Conservation (phyloP, 2,329 filamentous ascomycete species). For the Curvularia lunata region DNA sequence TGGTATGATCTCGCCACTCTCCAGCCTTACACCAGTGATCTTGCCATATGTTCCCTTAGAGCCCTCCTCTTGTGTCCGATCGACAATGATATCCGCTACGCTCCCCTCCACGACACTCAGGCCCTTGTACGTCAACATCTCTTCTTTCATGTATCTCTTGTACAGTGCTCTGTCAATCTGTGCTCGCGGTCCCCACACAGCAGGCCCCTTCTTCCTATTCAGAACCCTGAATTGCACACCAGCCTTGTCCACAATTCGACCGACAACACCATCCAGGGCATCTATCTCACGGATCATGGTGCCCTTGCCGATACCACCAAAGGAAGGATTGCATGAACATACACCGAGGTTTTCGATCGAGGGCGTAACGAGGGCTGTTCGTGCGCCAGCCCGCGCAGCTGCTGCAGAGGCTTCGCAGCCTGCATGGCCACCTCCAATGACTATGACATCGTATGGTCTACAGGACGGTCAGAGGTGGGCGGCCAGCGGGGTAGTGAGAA, state of each 20-base stretch:
- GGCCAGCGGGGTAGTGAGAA: neutral
- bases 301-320: constrained; percentile 98
- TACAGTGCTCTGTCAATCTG: constrained; percentile 94
- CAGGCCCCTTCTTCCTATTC: constrained; percentile 88
- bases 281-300: constrained; percentile 96
- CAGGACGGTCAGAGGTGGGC: constrained; percentile 22
- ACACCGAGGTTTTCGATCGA: constrained; percentile 87
- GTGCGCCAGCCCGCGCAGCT: constrained; percentile 84
- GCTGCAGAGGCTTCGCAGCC: constrained; percentile 93
- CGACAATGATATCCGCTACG: constrained; percentile 88
- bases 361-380: constrained; percentile 88
- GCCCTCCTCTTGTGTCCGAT: constrained; percentile 59
- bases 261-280: constrained; percentile 88
- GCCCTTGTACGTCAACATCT: constrained; percentile 79
- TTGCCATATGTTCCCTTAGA: constrained; percentile 64
- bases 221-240: constrained; percentile 92
- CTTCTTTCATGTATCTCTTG: constrained; percentile 86
- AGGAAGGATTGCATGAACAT: constrained; percentile 96
- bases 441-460: constrained; percentile 86
- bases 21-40: constrained; percentile 84
- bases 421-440: constrained; percentile 95
- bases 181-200: constrained; percentile 94
- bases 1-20: constrained; percentile 82
- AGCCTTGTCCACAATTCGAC: constrained; percentile 88
- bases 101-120: constrained; percentile 82